A percentile compares a stretch with the other conserved stretches of the same genome.
Evolutionary conservation across 768 basidiomycete genomes (phyloP).

Genomic region (Leucocoprinus birnbaumii): DNA sequence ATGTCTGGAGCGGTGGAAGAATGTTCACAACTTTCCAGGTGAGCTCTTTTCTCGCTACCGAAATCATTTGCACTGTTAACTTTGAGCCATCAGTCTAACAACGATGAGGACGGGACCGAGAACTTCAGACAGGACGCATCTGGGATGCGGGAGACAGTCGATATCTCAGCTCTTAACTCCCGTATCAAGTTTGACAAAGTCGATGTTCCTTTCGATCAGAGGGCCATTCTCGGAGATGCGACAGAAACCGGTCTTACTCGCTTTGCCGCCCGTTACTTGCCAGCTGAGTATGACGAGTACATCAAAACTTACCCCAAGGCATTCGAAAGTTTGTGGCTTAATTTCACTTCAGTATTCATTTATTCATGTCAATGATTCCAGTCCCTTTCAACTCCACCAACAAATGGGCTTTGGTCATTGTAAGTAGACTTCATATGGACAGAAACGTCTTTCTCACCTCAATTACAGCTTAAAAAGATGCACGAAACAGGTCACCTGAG

Average conservation of each 20-base stretch:
- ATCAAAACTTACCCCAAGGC: constrained; percentile 50
- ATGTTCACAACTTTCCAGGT: constrained; percentile 69
- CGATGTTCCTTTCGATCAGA: constrained; percentile 59
- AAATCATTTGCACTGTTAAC: neutral
- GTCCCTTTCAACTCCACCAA: constrained; percentile 74
- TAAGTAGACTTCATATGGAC: constrained; percentile 24
- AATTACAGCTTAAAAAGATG: constrained; percentile 49
- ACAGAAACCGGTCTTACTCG: constrained; percentile 72
- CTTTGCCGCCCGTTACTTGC: constrained; percentile 56
- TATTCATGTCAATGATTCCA: constrained; percentile 12
- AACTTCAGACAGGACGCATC: constrained; percentile 47
- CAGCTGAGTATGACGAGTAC: constrained; percentile 50
- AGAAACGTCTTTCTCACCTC: neutral
- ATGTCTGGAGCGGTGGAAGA: constrained; percentile 58
- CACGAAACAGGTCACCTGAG: constrained; percentile 48
- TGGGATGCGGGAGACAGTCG: constrained; percentile 66
- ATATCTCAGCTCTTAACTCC: constrained; percentile 64
- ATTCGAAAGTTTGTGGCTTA: constrained; percentile 44
- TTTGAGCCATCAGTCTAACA: constrained; percentile 46
- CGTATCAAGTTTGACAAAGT: constrained; percentile 67
- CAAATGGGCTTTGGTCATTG: constrained; percentile 72
- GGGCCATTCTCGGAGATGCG: constrained; percentile 67
- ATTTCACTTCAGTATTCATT: neutral
- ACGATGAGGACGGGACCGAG: constrained; percentile 53
- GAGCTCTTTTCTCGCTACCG: neutral